Evolutionary conservation across 352 stramenopile genomes (phyloP).

Genomic region (Hyaloperonospora brassicae): DNA sequence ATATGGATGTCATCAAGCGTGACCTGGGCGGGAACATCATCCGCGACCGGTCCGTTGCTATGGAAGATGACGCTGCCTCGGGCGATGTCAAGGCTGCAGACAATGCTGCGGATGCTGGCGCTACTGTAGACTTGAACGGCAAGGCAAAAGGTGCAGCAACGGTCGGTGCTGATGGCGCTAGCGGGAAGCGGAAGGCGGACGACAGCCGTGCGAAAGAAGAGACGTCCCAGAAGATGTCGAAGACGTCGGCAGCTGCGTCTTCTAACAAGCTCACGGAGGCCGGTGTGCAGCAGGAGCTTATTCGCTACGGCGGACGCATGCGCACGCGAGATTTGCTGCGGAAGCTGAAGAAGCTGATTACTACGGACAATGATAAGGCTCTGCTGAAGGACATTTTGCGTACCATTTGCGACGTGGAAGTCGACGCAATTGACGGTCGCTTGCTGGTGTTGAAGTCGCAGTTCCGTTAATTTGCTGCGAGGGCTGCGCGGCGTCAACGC

Average conservation of each 20-base stretch:
- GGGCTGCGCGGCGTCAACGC: too few species aligned
- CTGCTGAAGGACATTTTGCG: constrained; percentile 83
- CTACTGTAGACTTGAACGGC: constrained; percentile 13
- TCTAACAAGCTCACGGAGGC: constrained; percentile 68
- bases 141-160: constrained; percentile 21
- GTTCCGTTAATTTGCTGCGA: constrained; percentile 51
- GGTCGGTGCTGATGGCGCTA: constrained; percentile 14
- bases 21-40: constrained; percentile 81
- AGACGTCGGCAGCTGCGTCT: constrained; percentile 29
- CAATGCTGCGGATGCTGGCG: constrained; percentile 17
- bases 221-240: constrained; percentile 34
- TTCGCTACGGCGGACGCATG: constrained; percentile 78
- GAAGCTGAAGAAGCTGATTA: constrained; percentile 74
- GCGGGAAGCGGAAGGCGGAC: constrained; percentile 44
- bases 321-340: constrained; percentile 67
- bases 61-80: constrained; percentile 9
- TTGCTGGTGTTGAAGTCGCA: constrained; percentile 81
- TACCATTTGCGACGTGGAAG: constrained; percentile 82
- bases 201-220: constrained; percentile 41
- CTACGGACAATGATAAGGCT: constrained; percentile 73
- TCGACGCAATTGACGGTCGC: constrained; percentile 75
- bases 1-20: constrained; percentile 77
- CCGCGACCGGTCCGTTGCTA: constrained; percentile 36
- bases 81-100: constrained; percentile 26
- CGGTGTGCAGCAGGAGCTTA: constrained; percentile 75